Conservation (phyloP, 2,329 filamentous ascomycete species). For the Cucurbitaria berberidis region DNA sequence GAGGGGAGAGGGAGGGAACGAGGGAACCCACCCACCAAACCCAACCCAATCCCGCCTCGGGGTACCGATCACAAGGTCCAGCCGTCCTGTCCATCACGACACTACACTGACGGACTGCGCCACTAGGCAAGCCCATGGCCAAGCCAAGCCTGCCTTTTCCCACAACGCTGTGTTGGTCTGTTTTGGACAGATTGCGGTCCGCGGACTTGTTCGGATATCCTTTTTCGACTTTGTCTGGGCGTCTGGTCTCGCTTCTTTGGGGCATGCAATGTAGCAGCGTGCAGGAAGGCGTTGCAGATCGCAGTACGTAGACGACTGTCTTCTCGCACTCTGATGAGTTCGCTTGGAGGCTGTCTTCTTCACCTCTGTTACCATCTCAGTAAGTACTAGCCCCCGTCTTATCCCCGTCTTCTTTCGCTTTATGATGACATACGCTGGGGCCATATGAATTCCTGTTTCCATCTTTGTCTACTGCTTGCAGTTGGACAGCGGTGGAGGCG, state of each 20-base stretch:
- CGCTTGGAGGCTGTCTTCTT: not conserved
- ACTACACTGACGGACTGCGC: too few relatives aligned
- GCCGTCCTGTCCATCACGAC: conserved; percentile 14
- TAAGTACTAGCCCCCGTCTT: conserved; percentile 9
- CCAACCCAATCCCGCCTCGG: not conserved
- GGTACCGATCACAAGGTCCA: conserved; percentile 17
- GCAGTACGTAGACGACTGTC: not conserved
- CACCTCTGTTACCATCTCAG: not conserved
- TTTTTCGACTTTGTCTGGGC: not conserved
- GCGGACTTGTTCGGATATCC: conserved; percentile 4
- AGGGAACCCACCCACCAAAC: not conserved
- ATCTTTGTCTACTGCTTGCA: not conserved
- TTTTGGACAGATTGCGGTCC: conserved; percentile 13
- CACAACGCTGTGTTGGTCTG: conserved; percentile 8
- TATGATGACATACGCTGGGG: conserved; percentile 46
- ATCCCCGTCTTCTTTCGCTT: not conserved
- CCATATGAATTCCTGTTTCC: conserved; percentile 38
- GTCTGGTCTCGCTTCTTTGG: not conserved
- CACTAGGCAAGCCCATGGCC: conserved; percentile 17
- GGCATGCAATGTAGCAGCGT: not conserved
- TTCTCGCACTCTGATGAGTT: not conserved
- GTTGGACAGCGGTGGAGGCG: conserved; percentile 17
- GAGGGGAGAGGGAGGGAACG: too few relatives aligned
- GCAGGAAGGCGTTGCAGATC: too few relatives aligned
- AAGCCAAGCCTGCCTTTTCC: too few relatives aligned